phyloP scores from a whole-genome alignment of 768 basidiomycete species.

The Cystobasidium tubakii region DNA sequence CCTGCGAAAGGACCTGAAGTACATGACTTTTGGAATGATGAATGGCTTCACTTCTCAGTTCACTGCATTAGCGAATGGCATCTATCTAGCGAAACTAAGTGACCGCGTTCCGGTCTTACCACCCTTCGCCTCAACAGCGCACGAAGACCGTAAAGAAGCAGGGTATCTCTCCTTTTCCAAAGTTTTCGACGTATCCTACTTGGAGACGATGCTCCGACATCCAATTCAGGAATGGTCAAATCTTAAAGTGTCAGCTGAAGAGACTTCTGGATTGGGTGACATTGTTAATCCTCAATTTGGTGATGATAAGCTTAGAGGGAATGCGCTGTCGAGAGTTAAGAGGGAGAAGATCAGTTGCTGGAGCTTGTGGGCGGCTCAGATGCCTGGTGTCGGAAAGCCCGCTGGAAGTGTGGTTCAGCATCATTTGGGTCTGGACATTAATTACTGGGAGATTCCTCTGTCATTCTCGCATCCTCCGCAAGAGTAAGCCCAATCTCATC shows the following conservation, averaged over 20 bases:
- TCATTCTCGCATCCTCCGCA: conserved; percentile 43
- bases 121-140: conserved; percentile 59
- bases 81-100: conserved; percentile 60
- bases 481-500: conserved; percentile 1
- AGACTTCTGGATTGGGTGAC: conserved; percentile 12
- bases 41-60: conserved; percentile 36
- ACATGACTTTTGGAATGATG: conserved; percentile 36
- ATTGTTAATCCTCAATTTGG: conserved; percentile 36
- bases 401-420: conserved; percentile 51
- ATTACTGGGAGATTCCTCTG: conserved; percentile 47
- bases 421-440: conserved; percentile 39
- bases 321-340: not conserved
- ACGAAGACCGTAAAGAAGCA: conserved; percentile 51
- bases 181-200: conserved; percentile 59
- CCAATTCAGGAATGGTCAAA: conserved; percentile 63
- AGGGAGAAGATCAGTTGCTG: conserved; percentile 52
- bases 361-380: conserved; percentile 50
- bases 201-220: conserved; percentile 52
- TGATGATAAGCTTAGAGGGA: not conserved
- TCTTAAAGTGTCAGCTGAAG: conserved; percentile 54
- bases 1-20: conserved; percentile 30
- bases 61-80: conserved; percentile 39
- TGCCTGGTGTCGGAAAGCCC: conserved; percentile 11
- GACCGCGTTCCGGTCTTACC: conserved; percentile 58
- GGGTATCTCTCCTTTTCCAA: conserved; percentile 58